Conservation (phyloP, 805 yeast genomes). For the Myxozyma sirexii region DNA sequence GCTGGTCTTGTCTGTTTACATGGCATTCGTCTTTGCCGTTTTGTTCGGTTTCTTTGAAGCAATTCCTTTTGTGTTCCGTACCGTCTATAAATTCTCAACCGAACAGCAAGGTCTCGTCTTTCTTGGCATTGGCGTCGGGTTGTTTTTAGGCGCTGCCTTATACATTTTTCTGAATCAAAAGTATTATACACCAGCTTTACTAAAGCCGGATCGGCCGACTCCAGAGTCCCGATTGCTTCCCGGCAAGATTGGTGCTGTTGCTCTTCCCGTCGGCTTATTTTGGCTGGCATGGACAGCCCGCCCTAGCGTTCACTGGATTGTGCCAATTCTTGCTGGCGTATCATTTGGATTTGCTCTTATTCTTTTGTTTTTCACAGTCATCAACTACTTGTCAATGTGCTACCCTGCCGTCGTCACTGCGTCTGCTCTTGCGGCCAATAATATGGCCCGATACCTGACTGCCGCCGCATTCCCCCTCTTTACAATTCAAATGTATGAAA, state of each 20-base stretch:
- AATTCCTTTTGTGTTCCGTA: slow-evolving; percentile 54
- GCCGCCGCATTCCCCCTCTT: slow-evolving; percentile 85
- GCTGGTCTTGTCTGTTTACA: slow-evolving; percentile 53
- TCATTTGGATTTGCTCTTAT: slow-evolving; percentile 79
- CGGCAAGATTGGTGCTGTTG: slow-evolving; percentile 62
- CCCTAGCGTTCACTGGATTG: slow-evolving; percentile 69
- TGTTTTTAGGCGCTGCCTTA: slow-evolving; percentile 27
- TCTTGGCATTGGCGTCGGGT: slow-evolving; percentile 65
- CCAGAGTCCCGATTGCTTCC: slow-evolving; percentile 50
- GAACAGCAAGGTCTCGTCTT: slow-evolving; percentile 63
- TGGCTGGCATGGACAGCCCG: slow-evolving; percentile 84
- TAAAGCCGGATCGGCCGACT: slow-evolving; percentile 1
- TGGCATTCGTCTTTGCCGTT: slow-evolving; percentile 57
- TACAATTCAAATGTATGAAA: slow-evolving; percentile 79
- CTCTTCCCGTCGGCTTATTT: slow-evolving; percentile 68
- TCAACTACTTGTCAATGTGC: slow-evolving; percentile 68
- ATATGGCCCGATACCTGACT: slow-evolving; percentile 69
- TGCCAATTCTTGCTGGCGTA: slow-evolving; percentile 64
- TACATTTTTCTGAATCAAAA: slow-evolving; percentile 27
- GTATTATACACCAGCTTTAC: slow-evolving; percentile 16
- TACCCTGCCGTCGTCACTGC: slow-evolving; percentile 80
- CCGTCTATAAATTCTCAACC: slow-evolving; percentile 50
- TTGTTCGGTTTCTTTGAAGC: slow-evolving; percentile 60
- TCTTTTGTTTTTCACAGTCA: slow-evolving; percentile 67
- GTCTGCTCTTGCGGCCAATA: slow-evolving; percentile 88